Conservation (phyloP, 2,329 filamentous ascomycete genomes). For the Fusarium camptoceras region DNA sequence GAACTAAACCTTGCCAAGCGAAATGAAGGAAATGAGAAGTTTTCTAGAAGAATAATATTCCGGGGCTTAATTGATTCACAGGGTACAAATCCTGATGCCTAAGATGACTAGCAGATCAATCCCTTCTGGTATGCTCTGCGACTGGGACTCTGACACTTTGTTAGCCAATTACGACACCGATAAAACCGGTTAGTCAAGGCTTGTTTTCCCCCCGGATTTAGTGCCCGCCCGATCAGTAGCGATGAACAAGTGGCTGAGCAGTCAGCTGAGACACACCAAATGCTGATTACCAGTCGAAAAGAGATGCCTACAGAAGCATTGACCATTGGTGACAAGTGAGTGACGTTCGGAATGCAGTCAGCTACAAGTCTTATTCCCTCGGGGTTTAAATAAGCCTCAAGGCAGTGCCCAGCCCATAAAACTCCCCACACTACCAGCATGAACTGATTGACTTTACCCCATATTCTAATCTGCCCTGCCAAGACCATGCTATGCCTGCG, state of each 20-base stretch:
- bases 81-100: slow-evolving; percentile 23
- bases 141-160: background rate
- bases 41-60: slow-evolving; percentile 21
- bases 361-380: background rate
- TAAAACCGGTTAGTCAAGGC: background rate
- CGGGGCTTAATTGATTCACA: too few relatives aligned
- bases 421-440: slow-evolving; percentile 8
- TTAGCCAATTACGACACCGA: background rate
- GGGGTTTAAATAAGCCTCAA: slow-evolving; percentile 1
- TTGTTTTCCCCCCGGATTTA: background rate
- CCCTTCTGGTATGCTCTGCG: background rate
- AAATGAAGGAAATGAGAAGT: background rate
- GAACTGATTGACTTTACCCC: background rate
- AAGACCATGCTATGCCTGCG: slow-evolving; percentile 28
- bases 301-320: slow-evolving; percentile 9
- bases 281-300: slow-evolving; percentile 6
- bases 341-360: background rate
- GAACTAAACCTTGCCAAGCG: background rate
- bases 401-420: background rate
- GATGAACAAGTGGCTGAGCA: slow-evolving; percentile 22
- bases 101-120: background rate
- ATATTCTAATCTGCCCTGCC: slow-evolving; percentile 1
- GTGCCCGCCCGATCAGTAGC: slow-evolving; percentile 6
- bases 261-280: slow-evolving; percentile 24
- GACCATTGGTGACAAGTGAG: background rate